phyloP scores from a whole-genome alignment of 768 basidiomycete genomes.

The Hygrophorus pudorinus region DNA sequence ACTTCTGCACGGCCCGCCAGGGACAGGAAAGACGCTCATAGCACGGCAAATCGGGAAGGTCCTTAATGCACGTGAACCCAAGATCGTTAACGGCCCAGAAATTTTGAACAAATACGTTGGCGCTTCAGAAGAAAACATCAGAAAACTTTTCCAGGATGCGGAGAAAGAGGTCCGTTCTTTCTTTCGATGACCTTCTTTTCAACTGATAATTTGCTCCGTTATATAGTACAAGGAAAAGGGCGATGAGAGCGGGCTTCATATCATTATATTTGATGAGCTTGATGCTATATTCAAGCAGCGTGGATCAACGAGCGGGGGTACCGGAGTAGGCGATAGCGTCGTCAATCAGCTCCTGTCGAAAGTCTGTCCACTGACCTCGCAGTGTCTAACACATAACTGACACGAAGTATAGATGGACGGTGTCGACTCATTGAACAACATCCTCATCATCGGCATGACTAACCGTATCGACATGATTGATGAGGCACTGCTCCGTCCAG shows the following conservation, averaged over 20 bases:
- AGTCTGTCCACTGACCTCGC: slow-evolving; percentile 30
- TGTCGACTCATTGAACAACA: slow-evolving; percentile 97
- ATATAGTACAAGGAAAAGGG: slow-evolving; percentile 90
- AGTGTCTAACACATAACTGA: not conserved
- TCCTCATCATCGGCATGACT: slow-evolving; percentile 99
- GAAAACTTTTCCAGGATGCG: slow-evolving; percentile 96
- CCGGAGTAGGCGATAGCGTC: slow-evolving; percentile 97
- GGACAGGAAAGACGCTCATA: slow-evolving; percentile 97
- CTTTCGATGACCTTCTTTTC: not conserved
- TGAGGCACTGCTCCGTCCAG: slow-evolving; percentile 92
- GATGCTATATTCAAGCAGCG: slow-evolving; percentile 99
- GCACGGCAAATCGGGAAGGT: slow-evolving; percentile 99
- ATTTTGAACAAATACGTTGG: slow-evolving; percentile 96
- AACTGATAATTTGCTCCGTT: not conserved
- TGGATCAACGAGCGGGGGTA: slow-evolving; percentile 83
- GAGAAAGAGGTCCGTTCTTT: slow-evolving; percentile 72
- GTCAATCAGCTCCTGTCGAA: slow-evolving; percentile 98
- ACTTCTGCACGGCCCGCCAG: slow-evolving; percentile 90
- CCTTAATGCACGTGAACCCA: slow-evolving; percentile 96
- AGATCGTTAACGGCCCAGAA: slow-evolving; percentile 97
- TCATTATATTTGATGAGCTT: slow-evolving; percentile 98
- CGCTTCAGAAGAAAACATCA: slow-evolving; percentile 93
- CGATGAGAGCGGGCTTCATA: slow-evolving; percentile 94
- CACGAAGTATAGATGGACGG: slow-evolving; percentile 77
- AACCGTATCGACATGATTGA: slow-evolving; percentile 99